A percentile compares a stretch with the other conserved stretches of the same genome.
Evolutionary conservation across 768 basidiomycete species (phyloP).

Genomic region (Astraeus odoratus): DNA sequence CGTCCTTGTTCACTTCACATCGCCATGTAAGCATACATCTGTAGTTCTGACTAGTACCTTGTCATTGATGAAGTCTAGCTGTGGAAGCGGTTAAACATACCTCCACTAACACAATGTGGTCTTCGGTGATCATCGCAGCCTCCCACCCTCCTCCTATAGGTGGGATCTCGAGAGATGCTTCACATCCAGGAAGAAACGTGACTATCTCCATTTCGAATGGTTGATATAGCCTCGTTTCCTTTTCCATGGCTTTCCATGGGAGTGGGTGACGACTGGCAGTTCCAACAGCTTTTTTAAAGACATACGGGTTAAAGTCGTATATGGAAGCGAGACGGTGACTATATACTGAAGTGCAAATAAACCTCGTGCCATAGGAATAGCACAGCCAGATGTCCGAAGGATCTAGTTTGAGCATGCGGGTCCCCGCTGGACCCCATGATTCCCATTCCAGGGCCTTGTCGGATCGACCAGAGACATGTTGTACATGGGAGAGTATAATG

Average conservation of each 20-base stretch:
- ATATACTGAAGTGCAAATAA: conserved; percentile 19
- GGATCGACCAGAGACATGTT: conserved; percentile 3
- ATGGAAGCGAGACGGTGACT: conserved; percentile 16
- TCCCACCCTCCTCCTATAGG: too few species aligned
- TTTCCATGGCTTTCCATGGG: conserved; percentile 15
- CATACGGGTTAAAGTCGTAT: conserved; percentile 29
- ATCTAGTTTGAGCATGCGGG: conserved; percentile 23
- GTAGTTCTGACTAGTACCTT: too few species aligned
- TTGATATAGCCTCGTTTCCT: neutral
- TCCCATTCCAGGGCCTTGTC: conserved; percentile 18
- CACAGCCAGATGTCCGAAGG: conserved; percentile 30
- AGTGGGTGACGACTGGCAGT: conserved; percentile 5
- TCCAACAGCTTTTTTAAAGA: conserved; percentile 11
- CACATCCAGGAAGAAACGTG: neutral
- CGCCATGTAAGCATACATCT: too few species aligned
- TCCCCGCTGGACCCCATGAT: conserved; percentile 25
- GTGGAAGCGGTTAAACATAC: too few species aligned
- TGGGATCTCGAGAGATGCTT: neutral
- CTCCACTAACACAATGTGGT: too few species aligned
- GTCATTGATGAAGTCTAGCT: too few species aligned
- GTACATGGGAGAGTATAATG: conserved; percentile 21
- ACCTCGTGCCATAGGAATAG: conserved; percentile 30
- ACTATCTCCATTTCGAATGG: neutral
- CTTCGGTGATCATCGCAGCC: too few species aligned
- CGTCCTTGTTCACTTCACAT: conserved; percentile 5